Evolutionary conservation across 768 basidiomycete genomes (phyloP).

Genomic region (Mycena galericulata): DNA sequence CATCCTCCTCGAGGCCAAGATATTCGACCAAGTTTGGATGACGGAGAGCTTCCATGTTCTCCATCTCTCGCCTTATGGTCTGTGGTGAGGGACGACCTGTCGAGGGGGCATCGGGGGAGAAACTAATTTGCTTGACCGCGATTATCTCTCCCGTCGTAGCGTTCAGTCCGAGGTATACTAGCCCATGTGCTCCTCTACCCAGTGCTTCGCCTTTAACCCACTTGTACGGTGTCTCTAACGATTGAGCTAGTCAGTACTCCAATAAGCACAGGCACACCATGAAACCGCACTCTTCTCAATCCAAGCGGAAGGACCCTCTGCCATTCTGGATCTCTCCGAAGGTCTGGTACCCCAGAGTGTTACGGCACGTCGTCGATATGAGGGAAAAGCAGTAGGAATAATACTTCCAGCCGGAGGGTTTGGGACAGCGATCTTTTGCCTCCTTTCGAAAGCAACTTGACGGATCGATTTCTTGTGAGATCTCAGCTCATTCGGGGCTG

Average conservation of each 20-base stretch:
- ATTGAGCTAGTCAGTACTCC: background rate
- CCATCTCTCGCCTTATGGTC: slow-evolving; percentile 79
- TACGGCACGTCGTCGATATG: slow-evolving; percentile 2
- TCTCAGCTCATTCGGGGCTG: slow-evolving; percentile 15
- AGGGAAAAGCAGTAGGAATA: background rate
- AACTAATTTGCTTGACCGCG: slow-evolving; percentile 76
- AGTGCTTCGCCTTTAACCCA: slow-evolving; percentile 88
- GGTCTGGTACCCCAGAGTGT: slow-evolving; percentile 1
- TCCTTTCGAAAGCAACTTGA: background rate
- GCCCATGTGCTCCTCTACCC: slow-evolving; percentile 82
- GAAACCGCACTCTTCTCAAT: slow-evolving; percentile 9
- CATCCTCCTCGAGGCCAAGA: slow-evolving; percentile 76
- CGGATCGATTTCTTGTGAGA: slow-evolving; percentile 19
- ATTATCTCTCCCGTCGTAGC: slow-evolving; percentile 85
- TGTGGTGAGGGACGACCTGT: slow-evolving; percentile 50
- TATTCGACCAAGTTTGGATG: slow-evolving; percentile 86
- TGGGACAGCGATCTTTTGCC: background rate
- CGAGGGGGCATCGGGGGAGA: background rate
- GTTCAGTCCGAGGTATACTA: slow-evolving; percentile 82
- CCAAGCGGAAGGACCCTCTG: background rate
- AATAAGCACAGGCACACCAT: background rate
- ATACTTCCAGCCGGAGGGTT: background rate
- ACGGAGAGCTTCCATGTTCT: slow-evolving; percentile 79
- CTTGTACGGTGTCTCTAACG: background rate
- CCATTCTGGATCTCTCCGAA: background rate